Evolutionary conservation across 225 moss, liverwort and hornwort species (phyloP).

Genomic region (Physcomitrellopsis africana): DNA sequence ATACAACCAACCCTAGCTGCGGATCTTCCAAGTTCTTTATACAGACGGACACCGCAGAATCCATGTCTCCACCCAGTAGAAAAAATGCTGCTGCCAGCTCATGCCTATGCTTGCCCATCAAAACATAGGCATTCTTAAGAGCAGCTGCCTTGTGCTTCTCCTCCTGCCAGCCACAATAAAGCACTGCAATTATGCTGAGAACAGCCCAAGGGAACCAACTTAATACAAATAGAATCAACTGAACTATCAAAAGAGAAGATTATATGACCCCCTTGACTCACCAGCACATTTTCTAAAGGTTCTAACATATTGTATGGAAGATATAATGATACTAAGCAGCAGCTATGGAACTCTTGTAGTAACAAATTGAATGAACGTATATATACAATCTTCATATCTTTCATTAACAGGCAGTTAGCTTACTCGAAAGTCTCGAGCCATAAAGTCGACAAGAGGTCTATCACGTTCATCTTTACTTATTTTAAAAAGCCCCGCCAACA

Average conservation of each 20-base stretch:
- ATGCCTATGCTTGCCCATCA: slow-evolving; percentile 97
- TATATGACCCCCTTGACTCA: slow-evolving; percentile 20
- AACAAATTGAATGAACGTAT: slow-evolving; percentile 8
- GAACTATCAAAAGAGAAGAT: slow-evolving; percentile 11
- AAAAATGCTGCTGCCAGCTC: slow-evolving; percentile 95
- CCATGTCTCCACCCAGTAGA: slow-evolving; percentile 82
- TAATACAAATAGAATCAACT: slow-evolving; percentile 11
- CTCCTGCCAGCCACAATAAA: slow-evolving; percentile 62
- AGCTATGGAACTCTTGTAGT: not conserved
- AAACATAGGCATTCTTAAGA: slow-evolving; percentile 95
- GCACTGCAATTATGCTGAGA: slow-evolving; percentile 28
- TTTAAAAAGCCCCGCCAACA: slow-evolving; percentile 89
- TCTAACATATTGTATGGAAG: not conserved
- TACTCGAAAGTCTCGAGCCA: slow-evolving; percentile 90
- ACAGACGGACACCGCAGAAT: slow-evolving; percentile 84
- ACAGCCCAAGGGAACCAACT: slow-evolving; percentile 5
- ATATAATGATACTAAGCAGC: slow-evolving; percentile 20
- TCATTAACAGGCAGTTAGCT: slow-evolving; percentile 21
- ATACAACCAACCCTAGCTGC: slow-evolving; percentile 90
- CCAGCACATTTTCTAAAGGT: slow-evolving; percentile 9
- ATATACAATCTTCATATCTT: slow-evolving; percentile 21
- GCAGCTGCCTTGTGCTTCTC: slow-evolving; percentile 91
- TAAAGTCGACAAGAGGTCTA: slow-evolving; percentile 82
- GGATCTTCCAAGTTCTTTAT: slow-evolving; percentile 88
- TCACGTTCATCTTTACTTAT: slow-evolving; percentile 90